phyloP scores from a whole-genome alignment of 805 yeast genomes.

The Yamadazyma endophytica region DNA sequence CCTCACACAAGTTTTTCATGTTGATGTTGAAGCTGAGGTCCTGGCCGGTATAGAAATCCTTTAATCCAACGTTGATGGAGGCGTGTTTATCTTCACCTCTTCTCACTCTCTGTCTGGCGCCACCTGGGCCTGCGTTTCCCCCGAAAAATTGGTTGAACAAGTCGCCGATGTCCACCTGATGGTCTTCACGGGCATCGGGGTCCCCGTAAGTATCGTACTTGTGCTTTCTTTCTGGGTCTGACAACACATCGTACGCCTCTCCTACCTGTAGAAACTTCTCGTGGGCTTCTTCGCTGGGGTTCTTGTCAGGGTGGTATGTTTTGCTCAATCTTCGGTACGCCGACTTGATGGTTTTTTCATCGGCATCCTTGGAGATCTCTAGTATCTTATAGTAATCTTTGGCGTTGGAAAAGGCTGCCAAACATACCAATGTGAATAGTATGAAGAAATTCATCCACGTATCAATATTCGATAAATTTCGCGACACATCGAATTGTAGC shows the following conservation, averaged over 20 bases:
- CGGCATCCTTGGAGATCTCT: slow-evolving; percentile 66
- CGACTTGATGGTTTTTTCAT: slow-evolving; percentile 75
- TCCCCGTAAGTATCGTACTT: slow-evolving; percentile 78
- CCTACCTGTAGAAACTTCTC: slow-evolving; percentile 86
- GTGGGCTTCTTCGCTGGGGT: slow-evolving; percentile 78
- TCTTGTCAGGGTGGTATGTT: slow-evolving; percentile 93
- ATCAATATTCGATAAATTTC: not conserved
- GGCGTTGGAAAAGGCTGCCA: slow-evolving; percentile 14
- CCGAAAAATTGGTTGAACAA: slow-evolving; percentile 48
- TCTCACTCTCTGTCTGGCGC: slow-evolving; percentile 41
- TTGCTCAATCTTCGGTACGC: slow-evolving; percentile 81
- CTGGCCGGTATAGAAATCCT: slow-evolving; percentile 70
- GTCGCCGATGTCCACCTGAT: slow-evolving; percentile 43
- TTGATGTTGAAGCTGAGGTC: slow-evolving; percentile 56
- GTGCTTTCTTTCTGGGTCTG: slow-evolving; percentile 63
- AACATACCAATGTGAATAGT: slow-evolving; percentile 3
- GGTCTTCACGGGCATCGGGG: slow-evolving; percentile 41
- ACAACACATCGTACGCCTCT: slow-evolving; percentile 85
- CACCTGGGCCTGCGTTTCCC: slow-evolving; percentile 23
- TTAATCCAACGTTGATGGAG: slow-evolving; percentile 51
- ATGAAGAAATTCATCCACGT: slow-evolving; percentile 5
- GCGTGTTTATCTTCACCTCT: slow-evolving; percentile 63
- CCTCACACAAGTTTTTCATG: slow-evolving; percentile 70
- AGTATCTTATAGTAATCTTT: slow-evolving; percentile 57
- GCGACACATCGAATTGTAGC: not conserved